Evolutionary conservation across 441 rosid species (phyloP).

Genomic region (Pelargonium australe): DNA sequence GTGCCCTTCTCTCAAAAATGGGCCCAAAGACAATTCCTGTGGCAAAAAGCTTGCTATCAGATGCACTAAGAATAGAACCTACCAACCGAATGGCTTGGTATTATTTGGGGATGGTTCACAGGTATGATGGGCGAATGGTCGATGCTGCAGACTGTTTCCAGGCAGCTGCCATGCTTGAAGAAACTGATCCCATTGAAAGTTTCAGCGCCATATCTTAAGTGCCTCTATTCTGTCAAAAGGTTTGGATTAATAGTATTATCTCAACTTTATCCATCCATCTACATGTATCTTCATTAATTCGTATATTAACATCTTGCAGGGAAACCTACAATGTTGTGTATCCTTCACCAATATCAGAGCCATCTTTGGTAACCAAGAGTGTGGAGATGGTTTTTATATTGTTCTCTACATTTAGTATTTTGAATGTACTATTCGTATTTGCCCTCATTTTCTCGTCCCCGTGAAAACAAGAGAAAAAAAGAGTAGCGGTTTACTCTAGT

Average conservation of each 20-base stretch:
- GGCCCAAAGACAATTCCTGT: slow-evolving; percentile 57
- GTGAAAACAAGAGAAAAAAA: background rate
- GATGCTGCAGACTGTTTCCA: slow-evolving; percentile 7
- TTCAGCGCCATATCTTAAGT: background rate
- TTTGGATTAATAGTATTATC: background rate
- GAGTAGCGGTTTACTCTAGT: background rate
- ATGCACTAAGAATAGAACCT: slow-evolving; percentile 84
- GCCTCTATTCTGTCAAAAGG: background rate
- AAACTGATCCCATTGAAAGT: slow-evolving; percentile 5
- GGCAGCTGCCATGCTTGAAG: slow-evolving; percentile 7
- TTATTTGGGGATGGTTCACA: slow-evolving; percentile 74
- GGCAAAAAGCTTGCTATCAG: slow-evolving; percentile 74
- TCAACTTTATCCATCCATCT: background rate
- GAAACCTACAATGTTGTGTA: background rate
- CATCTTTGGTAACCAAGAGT: no score
- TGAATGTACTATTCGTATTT: background rate
- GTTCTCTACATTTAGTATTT: background rate
- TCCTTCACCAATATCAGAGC: background rate
- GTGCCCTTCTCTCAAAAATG: slow-evolving; percentile 48
- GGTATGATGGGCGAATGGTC: slow-evolving; percentile 61
- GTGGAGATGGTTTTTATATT: no score
- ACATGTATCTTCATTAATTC: background rate
- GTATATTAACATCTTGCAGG: no score
- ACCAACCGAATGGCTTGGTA: slow-evolving; percentile 83
- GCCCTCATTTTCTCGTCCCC: background rate